Base-by-base conservation (phyloP, 192 early-diverging fungal species). In the Backusella mclennaniae region DNA sequence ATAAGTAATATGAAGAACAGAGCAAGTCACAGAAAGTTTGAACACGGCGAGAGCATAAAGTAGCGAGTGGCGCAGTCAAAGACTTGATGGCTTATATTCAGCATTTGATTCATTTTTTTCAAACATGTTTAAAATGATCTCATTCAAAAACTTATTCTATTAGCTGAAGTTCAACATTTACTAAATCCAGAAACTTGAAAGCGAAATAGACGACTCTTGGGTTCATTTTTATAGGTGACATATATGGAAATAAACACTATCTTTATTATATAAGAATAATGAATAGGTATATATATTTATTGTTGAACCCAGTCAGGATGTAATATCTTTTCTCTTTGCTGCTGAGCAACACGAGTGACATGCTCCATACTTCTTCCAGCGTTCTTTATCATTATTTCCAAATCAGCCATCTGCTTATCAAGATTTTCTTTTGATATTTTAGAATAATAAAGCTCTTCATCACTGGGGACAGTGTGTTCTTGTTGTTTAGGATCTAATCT, bases 341-440 rank as follows among this genome's bases (percentile, higher is more conserved):
- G 23, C 26, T 75, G 66, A 46, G 67, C 67, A 19, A 68, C 53
- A 14, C 29, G 29, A 59, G 63, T 75, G 6, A 67, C 67, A 8
- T 75, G 41, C 19, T 75, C 74, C 74, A 75, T 68, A 68, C 42
- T 75, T 35, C 67, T 66, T 1, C 74, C 74, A 3, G 74, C 74
- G 6, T 75, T 67, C 15, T 75, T 35, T 21, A 75, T 35, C 74
- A 75, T 75, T 33, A 19, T 69, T 46, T 75, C 74, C 9, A 75
- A 33, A 33, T 66, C 74, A 63, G 46, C 31, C 74, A 75, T 75
- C 3, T 68, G 74, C 23, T n/a, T 52, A 33, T 75, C 63, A 29
- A 75, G 26, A 1, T 75, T 66, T 0, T 75, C 26, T 35, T 67
- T 75, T 12, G 74, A 33, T 17, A 35, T 46, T 6, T 35, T 12